phyloP scores from a whole-genome alignment of 768 basidiomycete species.

The Nevesoporus exiguus region DNA sequence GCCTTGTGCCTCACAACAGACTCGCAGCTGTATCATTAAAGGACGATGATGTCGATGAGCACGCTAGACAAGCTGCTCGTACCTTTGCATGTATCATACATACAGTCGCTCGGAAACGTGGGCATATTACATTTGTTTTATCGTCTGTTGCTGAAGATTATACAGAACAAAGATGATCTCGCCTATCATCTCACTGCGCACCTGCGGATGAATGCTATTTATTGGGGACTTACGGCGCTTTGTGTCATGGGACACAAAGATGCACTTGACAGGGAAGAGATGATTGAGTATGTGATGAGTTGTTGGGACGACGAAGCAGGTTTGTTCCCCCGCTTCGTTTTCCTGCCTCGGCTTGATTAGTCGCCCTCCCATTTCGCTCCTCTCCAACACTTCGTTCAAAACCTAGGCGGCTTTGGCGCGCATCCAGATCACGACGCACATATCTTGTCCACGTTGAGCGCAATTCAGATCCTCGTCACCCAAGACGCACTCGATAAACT shows the following conservation, averaged over 20 bases:
- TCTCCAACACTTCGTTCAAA: not conserved
- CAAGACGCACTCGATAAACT: constrained; percentile 76
- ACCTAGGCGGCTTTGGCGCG: constrained; percentile 82
- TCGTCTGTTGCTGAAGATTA: not conserved
- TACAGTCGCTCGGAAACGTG: constrained; percentile 71
- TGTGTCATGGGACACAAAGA: constrained; percentile 76
- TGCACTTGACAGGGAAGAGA: constrained; percentile 77
- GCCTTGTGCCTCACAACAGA: too few relatives aligned
- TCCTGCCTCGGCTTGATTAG: constrained; percentile 1
- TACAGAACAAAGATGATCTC: constrained; percentile 79
- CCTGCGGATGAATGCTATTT: constrained; percentile 91
- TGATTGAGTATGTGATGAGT: constrained; percentile 85
- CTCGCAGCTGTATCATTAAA: too few relatives aligned
- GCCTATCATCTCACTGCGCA: constrained; percentile 90
- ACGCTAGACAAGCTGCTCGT: constrained; percentile 35
- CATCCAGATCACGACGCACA: constrained; percentile 94
- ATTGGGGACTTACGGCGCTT: constrained; percentile 92
- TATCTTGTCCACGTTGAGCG: constrained; percentile 81
- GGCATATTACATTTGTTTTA: constrained; percentile 4
- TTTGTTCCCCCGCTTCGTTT: constrained; percentile 13
- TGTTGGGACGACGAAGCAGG: constrained; percentile 96
- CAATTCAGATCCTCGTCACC: constrained; percentile 86
- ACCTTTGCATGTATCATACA: constrained; percentile 69
- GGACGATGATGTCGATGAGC: constrained; percentile 16
- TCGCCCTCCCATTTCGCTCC: too few relatives aligned